Percentiles rank a stretch among this genome's conserved stretches.
Conservation (phyloP, 1,139 yeast genomes). For the Nadsonia commutata region DNA sequence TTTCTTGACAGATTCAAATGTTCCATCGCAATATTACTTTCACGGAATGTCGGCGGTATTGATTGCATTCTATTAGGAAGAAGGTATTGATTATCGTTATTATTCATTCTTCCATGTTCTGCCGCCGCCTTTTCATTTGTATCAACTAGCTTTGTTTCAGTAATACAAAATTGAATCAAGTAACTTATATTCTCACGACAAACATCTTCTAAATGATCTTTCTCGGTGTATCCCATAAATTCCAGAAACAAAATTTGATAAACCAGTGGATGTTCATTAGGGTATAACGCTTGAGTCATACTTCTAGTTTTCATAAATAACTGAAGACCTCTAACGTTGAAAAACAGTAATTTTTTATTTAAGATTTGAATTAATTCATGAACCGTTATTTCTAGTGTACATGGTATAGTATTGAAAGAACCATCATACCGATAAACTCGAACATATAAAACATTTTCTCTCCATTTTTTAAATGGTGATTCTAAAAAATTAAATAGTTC, state of each 20-base stretch:
- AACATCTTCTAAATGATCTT: slow-evolving; percentile 60
- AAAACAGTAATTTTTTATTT: slow-evolving; percentile 64
- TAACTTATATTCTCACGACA: slow-evolving; percentile 84
- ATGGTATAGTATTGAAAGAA: slow-evolving; percentile 66
- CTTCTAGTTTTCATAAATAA: slow-evolving; percentile 71
- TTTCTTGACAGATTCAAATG: slow-evolving; percentile 74
- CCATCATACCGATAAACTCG: slow-evolving; percentile 69
- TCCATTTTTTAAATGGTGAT: neutral
- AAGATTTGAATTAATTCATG: slow-evolving; percentile 54
- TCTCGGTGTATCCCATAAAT: slow-evolving; percentile 65
- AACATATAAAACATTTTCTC: slow-evolving; percentile 23
- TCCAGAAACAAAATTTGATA: slow-evolving; percentile 62
- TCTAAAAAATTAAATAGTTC: neutral
- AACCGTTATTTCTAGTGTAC: slow-evolving; percentile 64
- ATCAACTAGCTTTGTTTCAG: slow-evolving; percentile 8
- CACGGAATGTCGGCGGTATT: slow-evolving; percentile 71
- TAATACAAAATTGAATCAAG: slow-evolving; percentile 71
- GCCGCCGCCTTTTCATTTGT: neutral
- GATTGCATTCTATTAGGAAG: slow-evolving; percentile 59
- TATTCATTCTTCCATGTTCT: too few relatives aligned
- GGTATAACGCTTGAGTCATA: slow-evolving; percentile 55
- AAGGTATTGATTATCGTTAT: too few relatives aligned
- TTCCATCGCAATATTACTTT: slow-evolving; percentile 69
- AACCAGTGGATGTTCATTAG: slow-evolving; percentile 62
- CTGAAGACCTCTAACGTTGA: slow-evolving; percentile 57